Base-by-base conservation (phyloP, 2,329 filamentous ascomycete genomes). In the Penicillium sp. region DNA sequence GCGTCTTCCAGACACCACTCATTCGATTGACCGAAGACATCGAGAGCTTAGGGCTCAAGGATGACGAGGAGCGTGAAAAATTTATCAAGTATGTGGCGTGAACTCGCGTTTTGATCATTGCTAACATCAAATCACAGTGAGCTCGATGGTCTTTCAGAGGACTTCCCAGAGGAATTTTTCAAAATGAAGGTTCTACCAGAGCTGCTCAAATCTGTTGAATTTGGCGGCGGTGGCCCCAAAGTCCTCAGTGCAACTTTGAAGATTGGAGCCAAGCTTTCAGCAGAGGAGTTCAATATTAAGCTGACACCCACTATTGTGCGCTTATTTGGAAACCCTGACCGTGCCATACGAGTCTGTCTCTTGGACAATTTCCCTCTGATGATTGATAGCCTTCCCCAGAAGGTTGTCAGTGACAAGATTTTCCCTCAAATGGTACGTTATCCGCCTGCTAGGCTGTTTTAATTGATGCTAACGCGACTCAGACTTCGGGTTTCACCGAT, bases 151-250 rank as follows among this genome's bases (percentile, higher is more conserved):
- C 82, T 97, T 5, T 89, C 91, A 0, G 91, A 97, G 62, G 92
- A 99, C 72, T 97, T 97, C 58, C 94, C 94, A 0, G 93, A 97
- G 69, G 94, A 97, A 56, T 99, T 96, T 73, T 96, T 97, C 81
- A 96, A 95, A 71, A 90, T 96, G 83, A 99, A 97, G 69, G 86
- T 99, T 3, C 81, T 99, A 8, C 94, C 94, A 0, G 94, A 99
- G 70, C 79, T 99, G 29, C 82, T 99, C n/a, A 99, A 97, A 70
- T 96, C 92, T 0, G 92, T 97, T n/a, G 94, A 99, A 68, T 99
- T 97, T 72, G 94, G 94, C 7, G 94, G 93, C 10, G 94, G 94
- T 27, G 94, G 94, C 0, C 90, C 93, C 0, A 95, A 96, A 68
- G 92, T 96, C 0, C 90, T 99, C 56, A 78, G 82, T 1, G 86